phyloP scores from a whole-genome alignment of 2,329 filamentous ascomycete species.

The Arthrobotrys conoides region DNA sequence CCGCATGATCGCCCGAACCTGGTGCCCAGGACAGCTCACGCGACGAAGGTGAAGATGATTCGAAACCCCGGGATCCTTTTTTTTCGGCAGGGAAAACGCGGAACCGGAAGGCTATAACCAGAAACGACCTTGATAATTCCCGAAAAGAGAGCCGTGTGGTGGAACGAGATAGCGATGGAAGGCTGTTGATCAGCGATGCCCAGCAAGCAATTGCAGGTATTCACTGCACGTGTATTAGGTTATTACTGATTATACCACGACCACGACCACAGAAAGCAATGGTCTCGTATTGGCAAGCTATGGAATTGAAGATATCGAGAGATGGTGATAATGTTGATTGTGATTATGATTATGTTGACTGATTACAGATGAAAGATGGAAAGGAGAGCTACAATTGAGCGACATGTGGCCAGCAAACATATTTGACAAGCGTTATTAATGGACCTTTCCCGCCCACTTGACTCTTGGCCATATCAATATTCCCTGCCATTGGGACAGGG shows the following conservation, averaged over 20 bases:
- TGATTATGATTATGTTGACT: not conserved
- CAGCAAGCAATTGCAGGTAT: constrained; percentile 18
- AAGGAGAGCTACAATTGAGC: constrained; percentile 31
- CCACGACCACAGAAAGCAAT: constrained; percentile 5
- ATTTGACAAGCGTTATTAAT: constrained; percentile 34
- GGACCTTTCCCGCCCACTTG: constrained; percentile 13
- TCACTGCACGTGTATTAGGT: not conserved
- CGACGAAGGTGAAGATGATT: constrained; percentile 11
- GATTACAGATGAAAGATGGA: constrained; percentile 14
- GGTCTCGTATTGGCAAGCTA: not conserved
- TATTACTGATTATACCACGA: not conserved
- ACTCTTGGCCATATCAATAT: constrained; percentile 4
- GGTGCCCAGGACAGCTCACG: constrained; percentile 36
- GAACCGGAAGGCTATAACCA: constrained; percentile 4
- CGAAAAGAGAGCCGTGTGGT: constrained; percentile 26
- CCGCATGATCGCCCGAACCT: constrained; percentile 51
- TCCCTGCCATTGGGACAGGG: too few relatives aligned
- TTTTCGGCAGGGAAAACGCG: not conserved
- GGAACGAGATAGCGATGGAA: not conserved
- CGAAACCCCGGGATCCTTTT: not conserved
- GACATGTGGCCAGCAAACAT: constrained; percentile 38
- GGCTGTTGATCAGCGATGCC: constrained; percentile 26
- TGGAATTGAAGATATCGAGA: constrained; percentile 17
- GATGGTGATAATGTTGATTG: not conserved
- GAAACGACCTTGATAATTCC: constrained; percentile 20